phyloP scores from a whole-genome alignment of 176 grass and related monocot species.

The Ananas comosus region DNA sequence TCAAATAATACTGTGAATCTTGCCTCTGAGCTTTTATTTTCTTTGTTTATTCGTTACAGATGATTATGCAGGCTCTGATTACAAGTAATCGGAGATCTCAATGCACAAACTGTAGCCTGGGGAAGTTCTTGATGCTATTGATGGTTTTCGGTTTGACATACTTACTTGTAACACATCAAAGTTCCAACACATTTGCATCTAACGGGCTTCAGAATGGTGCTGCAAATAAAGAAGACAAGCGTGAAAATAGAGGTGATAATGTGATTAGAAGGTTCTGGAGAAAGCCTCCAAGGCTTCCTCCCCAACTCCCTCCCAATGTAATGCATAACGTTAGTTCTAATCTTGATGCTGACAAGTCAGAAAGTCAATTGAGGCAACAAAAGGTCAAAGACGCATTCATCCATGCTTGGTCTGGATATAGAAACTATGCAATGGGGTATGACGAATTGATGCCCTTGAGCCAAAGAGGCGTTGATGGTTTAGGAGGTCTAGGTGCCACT shows the following conservation, averaged over 20 bases:
- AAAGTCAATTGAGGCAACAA: conserved; percentile 53
- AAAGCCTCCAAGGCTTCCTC: conserved; percentile 71
- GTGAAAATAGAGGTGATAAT: conserved; percentile 31
- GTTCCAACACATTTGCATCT: conserved; percentile 32
- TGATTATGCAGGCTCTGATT: conserved; percentile 36
- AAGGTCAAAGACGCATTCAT: conserved; percentile 91
- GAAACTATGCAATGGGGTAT: conserved; percentile 75
- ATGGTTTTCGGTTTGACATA: conserved; percentile 61
- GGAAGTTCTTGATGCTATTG: conserved; percentile 79
- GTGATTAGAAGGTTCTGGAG: conserved; percentile 53
- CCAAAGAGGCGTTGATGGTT: conserved; percentile 69
- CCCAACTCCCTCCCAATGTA: conserved; percentile 68
- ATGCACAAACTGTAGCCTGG: conserved; percentile 63
- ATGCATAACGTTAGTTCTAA: conserved; percentile 49
- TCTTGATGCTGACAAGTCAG: conserved; percentile 17
- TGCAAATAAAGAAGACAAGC: conserved; percentile 15
- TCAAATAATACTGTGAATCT: not conserved
- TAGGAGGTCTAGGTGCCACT: conserved; percentile 91
- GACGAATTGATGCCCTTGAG: conserved; percentile 93
- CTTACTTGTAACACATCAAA: conserved; percentile 43
- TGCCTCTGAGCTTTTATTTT: not conserved
- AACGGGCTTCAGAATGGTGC: conserved; percentile 30
- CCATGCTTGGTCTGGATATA: conserved; percentile 94
- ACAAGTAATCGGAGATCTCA: conserved; percentile 35
- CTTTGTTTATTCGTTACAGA: conserved; percentile 31